Percentiles rank a stretch among this genome's conserved stretches.
These are phyloP conservation scores for Bruguiera sexangula DNA, from an alignment of 345 rosid species.

Conservation along the genomic window DNA sequence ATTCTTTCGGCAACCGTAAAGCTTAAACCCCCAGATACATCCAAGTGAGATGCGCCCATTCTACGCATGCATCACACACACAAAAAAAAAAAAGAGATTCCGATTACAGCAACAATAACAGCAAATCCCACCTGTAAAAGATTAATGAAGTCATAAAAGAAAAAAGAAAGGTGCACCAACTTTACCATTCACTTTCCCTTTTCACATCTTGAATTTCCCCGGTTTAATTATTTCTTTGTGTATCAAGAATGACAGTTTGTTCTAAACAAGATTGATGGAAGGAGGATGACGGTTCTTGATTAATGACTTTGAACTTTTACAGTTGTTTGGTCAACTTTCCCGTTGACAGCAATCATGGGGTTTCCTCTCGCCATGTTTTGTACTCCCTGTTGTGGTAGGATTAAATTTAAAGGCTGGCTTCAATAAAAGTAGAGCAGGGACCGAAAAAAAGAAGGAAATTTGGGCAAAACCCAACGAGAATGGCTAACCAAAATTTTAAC, in stretches of 20 bases:
- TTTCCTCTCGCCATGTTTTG: too few relatives aligned
- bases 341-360: too few relatives aligned
- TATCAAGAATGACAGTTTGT: not conserved
- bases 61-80: not conserved
- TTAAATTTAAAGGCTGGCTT: too few relatives aligned
- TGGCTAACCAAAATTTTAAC: not conserved
- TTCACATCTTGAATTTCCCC: not conserved
- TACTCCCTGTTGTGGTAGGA: too few relatives aligned
- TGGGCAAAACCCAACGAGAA: not conserved
- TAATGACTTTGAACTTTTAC: not conserved
- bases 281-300: too few relatives aligned
- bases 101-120: not conserved
- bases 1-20: not conserved
- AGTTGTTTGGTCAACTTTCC: not conserved
- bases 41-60: not conserved
- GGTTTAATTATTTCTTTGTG: not conserved
- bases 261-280: too few relatives aligned
- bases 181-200: not conserved
- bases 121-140: slow-evolving; percentile 7
- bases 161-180: not conserved
- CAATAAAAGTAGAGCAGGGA: too few relatives aligned
- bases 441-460: too few relatives aligned
- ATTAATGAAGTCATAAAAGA: not conserved
- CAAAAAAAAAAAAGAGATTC: not conserved
- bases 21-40: not conserved